Conservation (phyloP, 495 filamentous ascomycete genomes). For the Penicillium dipodomyicola region DNA sequence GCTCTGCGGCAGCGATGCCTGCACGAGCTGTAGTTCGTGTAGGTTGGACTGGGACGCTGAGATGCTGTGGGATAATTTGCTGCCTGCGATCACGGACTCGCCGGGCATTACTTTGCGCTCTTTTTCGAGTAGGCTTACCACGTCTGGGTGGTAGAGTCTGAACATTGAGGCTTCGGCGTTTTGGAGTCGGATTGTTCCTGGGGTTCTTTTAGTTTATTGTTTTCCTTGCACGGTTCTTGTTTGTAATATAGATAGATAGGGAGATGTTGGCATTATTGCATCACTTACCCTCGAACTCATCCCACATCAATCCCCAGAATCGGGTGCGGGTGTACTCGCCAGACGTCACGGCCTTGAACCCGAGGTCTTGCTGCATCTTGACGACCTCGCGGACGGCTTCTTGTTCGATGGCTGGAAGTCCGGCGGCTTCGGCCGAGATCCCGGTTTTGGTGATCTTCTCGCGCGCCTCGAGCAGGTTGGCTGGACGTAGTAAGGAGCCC, state of each 20-base stretch:
- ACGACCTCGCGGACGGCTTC: conserved; percentile 58
- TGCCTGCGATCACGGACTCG: conserved; percentile 64
- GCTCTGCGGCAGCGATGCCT: conserved; percentile 47
- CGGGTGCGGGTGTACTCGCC: conserved; percentile 62
- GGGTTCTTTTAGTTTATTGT: not conserved
- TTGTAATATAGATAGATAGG: conserved; percentile 9
- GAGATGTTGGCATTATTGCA: conserved; percentile 13
- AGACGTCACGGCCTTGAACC: conserved; percentile 61
- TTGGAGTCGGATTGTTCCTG: conserved; percentile 39
- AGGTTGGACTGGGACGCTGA: conserved; percentile 52
- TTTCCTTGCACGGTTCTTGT: not conserved
- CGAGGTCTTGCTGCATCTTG: conserved; percentile 58
- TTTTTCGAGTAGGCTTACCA: conserved; percentile 62
- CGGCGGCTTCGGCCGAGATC: conserved; percentile 36
- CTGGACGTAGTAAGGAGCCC: conserved; percentile 66
- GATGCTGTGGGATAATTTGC: conserved; percentile 57
- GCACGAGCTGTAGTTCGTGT: conserved; percentile 56
- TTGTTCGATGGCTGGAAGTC: conserved; percentile 52
- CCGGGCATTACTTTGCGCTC: conserved; percentile 58
- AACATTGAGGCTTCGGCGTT: conserved; percentile 57
- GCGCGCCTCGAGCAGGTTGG: conserved; percentile 57
- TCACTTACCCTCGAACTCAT: conserved; percentile 58
- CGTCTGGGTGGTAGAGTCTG: conserved; percentile 67
- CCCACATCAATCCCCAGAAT: conserved; percentile 62
- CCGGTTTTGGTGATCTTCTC: conserved; percentile 48